These are phyloP conservation scores for Solanum hybrid DNA, from an alignment of 305 asterid species.

Conservation along the genomic window DNA sequence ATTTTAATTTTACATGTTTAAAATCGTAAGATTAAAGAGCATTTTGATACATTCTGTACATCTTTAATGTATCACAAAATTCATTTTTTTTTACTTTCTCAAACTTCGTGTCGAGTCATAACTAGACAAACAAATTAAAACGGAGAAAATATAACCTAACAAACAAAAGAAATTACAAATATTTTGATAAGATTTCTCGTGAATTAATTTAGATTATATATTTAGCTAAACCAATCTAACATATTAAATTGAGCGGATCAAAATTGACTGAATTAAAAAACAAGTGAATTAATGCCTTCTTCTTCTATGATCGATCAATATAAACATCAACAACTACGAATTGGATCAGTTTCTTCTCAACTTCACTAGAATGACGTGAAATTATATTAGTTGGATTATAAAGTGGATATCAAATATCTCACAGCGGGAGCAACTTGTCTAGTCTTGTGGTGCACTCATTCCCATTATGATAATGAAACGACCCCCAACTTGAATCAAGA, in stretches of 20 bases:
- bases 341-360: neutral
- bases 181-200: neutral
- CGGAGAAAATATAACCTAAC: neutral
- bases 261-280: neutral
- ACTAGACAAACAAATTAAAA: neutral
- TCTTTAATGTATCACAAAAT: neutral
- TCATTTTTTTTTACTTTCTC: neutral
- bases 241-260: neutral
- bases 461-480: no score
- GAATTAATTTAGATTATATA: neutral
- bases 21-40: accelerated
- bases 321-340: neutral
- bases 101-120: neutral
- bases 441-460: neutral
- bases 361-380: neutral
- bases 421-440: no score
- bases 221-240: neutral
- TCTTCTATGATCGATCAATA: neutral
- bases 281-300: neutral
- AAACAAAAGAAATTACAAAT: neutral
- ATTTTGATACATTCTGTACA: neutral
- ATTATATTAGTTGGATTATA: neutral
- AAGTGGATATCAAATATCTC: neutral
- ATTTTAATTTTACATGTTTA: neutral
- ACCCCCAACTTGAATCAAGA: no score